A percentile compares a stretch with the other conserved stretches of the same genome.
Evolutionary conservation across 164 flowering plant species (phyloP).

Genomic region (Protea cynaroides): DNA sequence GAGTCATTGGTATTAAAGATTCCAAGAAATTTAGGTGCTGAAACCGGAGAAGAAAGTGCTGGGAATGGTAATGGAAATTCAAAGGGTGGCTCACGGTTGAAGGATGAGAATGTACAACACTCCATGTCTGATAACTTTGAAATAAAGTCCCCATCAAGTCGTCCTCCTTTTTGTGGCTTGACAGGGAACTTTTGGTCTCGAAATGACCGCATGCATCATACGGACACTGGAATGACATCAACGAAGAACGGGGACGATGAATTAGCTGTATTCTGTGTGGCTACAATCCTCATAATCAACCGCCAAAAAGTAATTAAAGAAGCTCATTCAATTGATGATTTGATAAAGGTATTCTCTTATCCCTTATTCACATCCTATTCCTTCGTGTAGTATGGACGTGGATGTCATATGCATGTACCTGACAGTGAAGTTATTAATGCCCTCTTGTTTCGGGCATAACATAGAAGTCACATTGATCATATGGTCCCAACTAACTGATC

Average conservation of each 20-base stretch:
- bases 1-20: constrained; percentile 53
- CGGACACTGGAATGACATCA: constrained; percentile 31
- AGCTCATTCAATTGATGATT: constrained; percentile 77
- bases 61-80: constrained; percentile 27
- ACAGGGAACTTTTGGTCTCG: constrained; percentile 60
- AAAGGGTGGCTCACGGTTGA: constrained; percentile 28
- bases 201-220: constrained; percentile 38
- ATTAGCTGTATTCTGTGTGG: constrained; percentile 78
- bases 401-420: no score
- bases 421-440: no score
- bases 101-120: constrained; percentile 29
- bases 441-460: no score
- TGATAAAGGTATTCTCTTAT: constrained; percentile 62
- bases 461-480: no score
- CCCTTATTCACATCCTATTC: not conserved
- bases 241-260: constrained; percentile 60
- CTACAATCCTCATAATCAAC: constrained; percentile 71
- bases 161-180: constrained; percentile 77
- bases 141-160: constrained; percentile 33
- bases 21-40: constrained; percentile 36
- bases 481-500: no score
- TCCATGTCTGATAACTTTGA: constrained; percentile 29
- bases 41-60: constrained; percentile 27
- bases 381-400: not conserved
- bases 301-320: constrained; percentile 64